A percentile compares a stretch with the other conserved stretches of the same genome.
phyloP scores from a whole-genome alignment of 2,329 filamentous ascomycete genomes.

The Pseudogymnoascus destructans region DNA sequence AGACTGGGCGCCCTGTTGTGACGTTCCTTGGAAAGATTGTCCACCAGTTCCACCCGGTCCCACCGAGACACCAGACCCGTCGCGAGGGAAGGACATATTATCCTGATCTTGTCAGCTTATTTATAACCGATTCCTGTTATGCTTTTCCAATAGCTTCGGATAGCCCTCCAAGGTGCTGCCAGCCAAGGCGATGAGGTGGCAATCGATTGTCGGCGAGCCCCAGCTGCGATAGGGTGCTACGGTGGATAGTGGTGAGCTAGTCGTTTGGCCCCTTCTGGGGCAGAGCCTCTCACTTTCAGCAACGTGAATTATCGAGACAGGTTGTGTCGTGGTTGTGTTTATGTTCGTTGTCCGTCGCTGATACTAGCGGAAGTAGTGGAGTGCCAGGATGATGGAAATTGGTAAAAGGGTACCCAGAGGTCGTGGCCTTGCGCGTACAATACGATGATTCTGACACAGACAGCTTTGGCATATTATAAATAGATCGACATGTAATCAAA shows the following conservation, averaged over 20 bases:
- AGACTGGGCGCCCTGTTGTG: neutral
- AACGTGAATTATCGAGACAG: slow-evolving; percentile 1
- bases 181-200: neutral
- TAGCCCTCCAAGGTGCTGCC: slow-evolving; percentile 5
- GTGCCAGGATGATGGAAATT: slow-evolving; percentile 4
- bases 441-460: neutral
- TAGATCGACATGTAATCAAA: neutral
- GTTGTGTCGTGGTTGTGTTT: slow-evolving; percentile 1
- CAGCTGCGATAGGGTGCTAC: neutral
- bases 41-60: neutral
- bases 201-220: neutral
- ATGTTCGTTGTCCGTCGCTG: neutral
- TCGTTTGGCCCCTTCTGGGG: slow-evolving; percentile 6
- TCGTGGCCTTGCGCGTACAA: neutral
- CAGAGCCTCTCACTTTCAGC: slow-evolving; percentile 5
- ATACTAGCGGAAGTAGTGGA: slow-evolving; percentile 6
- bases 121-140: neutral
- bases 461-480: neutral
- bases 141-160: neutral
- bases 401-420: neutral
- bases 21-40: neutral
- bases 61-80: neutral
- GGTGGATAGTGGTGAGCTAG: neutral
- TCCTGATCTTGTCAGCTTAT: neutral
- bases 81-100: neutral